A percentile compares a stretch with the other conserved stretches of the same genome.
Conservation (phyloP, 2,329 filamentous ascomycete genomes). For the Aureobasidium mangrovei region DNA sequence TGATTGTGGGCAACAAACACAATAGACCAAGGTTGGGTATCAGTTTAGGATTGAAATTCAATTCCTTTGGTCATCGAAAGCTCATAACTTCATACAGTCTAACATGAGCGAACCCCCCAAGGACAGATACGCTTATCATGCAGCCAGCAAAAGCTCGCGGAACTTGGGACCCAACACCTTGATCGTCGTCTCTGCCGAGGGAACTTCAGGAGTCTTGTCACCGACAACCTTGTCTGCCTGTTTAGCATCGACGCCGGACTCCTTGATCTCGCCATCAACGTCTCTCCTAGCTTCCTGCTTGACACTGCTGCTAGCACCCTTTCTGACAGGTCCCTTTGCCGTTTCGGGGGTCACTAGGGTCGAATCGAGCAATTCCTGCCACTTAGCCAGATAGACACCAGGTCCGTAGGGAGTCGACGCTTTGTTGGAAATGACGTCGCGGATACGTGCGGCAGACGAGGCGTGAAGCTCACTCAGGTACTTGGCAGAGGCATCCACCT, state of each 20-base stretch:
- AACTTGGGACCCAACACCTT: constrained; percentile 27
- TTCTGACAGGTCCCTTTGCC: constrained; percentile 44
- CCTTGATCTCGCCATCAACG: constrained; percentile 25
- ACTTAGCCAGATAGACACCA: constrained; percentile 62
- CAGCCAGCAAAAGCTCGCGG: constrained; percentile 22
- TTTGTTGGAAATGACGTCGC: constrained; percentile 43
- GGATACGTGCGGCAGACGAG: constrained; percentile 48
- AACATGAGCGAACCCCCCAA: not conserved
- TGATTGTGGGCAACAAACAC: too few relatives aligned
- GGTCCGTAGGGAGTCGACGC: constrained; percentile 48
- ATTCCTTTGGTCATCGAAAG: too few relatives aligned
- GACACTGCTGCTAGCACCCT: constrained; percentile 27
- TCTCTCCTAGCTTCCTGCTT: constrained; percentile 29
- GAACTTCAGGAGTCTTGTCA: constrained; percentile 25
- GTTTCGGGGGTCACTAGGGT: constrained; percentile 57
- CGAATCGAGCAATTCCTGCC: constrained; percentile 63
- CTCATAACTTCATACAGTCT: not conserved
- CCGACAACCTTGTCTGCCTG: constrained; percentile 25
- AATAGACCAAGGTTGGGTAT: too few relatives aligned
- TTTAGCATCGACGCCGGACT: constrained; percentile 21
- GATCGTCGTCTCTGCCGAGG: constrained; percentile 24
- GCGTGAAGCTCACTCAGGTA: constrained; percentile 51
- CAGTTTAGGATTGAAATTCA: too few relatives aligned
- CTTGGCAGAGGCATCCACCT: constrained; percentile 50
- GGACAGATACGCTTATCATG: not conserved